These are phyloP conservation scores for Rhynchospora breviuscula DNA, from an alignment of 176 grass and related monocot genomes.

Conservation along the genomic window DNA sequence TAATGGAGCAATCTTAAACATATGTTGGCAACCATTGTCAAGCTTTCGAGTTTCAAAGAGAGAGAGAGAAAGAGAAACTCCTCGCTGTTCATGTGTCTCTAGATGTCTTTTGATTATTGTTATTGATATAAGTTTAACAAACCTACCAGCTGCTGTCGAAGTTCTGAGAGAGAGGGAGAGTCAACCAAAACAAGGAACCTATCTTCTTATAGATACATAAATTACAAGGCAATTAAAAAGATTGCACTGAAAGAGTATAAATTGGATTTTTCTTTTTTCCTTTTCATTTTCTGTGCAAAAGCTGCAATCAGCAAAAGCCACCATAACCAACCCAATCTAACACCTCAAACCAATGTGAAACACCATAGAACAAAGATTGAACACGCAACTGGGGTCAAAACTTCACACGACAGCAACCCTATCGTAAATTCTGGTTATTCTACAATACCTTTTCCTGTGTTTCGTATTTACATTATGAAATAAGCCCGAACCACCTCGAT, in stretches of 20 bases:
- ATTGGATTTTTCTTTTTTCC: slow-evolving; percentile 4
- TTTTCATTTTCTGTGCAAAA: slow-evolving; percentile 3
- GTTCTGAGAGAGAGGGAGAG: not conserved
- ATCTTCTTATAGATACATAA: not conserved
- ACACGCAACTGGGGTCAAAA: slow-evolving; percentile 26
- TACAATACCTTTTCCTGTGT: slow-evolving; percentile 10
- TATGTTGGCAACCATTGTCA: too few relatives aligned
- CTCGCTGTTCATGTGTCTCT: too few relatives aligned
- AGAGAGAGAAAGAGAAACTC: too few relatives aligned
- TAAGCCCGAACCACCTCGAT: slow-evolving; percentile 71
- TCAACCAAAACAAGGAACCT: not conserved
- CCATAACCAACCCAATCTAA: slow-evolving; percentile 2
- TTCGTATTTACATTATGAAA: slow-evolving; percentile 34
- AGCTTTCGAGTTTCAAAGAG: too few relatives aligned
- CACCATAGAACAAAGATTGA: slow-evolving; percentile 13
- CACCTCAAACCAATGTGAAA: slow-evolving; percentile 15
- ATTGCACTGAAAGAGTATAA: not conserved
- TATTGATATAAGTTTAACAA: too few relatives aligned
- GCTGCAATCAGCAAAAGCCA: slow-evolving; percentile 19
- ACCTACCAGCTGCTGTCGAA: too few relatives aligned
- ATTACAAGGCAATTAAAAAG: slow-evolving; percentile 10
- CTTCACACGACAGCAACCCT: slow-evolving; percentile 24
- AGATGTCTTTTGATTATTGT: too few relatives aligned
- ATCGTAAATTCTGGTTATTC: slow-evolving; percentile 13
- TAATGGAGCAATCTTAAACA: too few relatives aligned